A percentile compares a stretch with the other conserved stretches of the same genome.
These are phyloP conservation scores for Speleostelium caveatum DNA, from an alignment of 78 protist species.

Conservation along the genomic window DNA sequence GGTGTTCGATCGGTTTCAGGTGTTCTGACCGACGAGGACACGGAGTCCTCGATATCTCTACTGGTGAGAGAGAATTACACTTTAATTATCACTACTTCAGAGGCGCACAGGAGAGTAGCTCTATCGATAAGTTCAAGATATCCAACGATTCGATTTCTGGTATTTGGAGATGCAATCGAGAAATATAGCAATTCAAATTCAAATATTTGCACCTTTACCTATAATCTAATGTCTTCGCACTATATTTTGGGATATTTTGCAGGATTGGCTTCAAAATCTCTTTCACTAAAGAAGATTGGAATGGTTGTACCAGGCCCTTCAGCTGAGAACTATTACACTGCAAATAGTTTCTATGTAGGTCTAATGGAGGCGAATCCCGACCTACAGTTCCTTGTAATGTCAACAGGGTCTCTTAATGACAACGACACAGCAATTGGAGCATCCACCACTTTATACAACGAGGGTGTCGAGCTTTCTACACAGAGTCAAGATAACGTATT, in stretches of 20 bases:
- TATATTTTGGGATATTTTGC: constrained; percentile 54
- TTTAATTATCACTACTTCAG: constrained; percentile 38
- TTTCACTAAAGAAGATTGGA: constrained; percentile 5
- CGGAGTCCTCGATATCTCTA: background rate
- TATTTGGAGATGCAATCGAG: background rate
- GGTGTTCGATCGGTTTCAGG: background rate
- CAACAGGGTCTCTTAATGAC: constrained; percentile 53
- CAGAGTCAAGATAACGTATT: constrained; percentile 28
- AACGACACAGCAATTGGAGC: constrained; percentile 67
- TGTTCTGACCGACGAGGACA: background rate
- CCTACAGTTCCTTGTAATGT: background rate
- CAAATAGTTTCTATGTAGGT: constrained; percentile 53
- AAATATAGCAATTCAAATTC: background rate
- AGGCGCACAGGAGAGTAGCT: constrained; percentile 11
- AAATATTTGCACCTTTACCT: constrained; percentile 22
- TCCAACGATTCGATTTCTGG: background rate
- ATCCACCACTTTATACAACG: background rate
- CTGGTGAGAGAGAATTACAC: background rate
- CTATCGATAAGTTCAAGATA: constrained; percentile 11
- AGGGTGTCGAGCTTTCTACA: background rate
- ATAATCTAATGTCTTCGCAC: constrained; percentile 36
- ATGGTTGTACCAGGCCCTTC: constrained; percentile 74
- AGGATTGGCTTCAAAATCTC: background rate
- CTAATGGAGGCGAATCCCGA: background rate
- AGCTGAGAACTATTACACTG: constrained; percentile 47